phyloP scores from a whole-genome alignment of 2,329 filamentous ascomycete genomes.

The Rhynchosporium agropyri region DNA sequence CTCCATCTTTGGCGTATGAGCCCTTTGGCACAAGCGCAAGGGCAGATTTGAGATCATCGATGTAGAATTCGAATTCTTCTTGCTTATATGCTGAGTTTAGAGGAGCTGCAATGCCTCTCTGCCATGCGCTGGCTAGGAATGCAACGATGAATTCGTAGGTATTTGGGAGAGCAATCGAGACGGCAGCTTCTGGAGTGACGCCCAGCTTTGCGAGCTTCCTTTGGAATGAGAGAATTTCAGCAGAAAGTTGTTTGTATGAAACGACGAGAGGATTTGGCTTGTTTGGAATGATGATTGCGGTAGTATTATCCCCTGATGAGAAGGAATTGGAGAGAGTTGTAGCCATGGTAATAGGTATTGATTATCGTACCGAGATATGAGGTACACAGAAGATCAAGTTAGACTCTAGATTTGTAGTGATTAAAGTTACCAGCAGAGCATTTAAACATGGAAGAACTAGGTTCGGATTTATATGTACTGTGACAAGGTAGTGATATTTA shows the following conservation, averaged over 20 bases:
- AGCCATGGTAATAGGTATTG: conserved; percentile 30
- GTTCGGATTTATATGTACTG: conserved; percentile 8
- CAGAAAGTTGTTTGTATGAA: conserved; percentile 67
- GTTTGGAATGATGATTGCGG: conserved; percentile 74
- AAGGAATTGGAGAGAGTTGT: conserved; percentile 61
- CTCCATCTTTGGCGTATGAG: conserved; percentile 64
- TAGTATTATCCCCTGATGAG: conserved; percentile 51
- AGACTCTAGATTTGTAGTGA: conserved; percentile 3
- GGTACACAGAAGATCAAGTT: conserved; percentile 1
- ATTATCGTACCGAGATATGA: conserved; percentile 10
- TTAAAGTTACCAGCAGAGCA: conserved; percentile 21
- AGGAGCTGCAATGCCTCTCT: conserved; percentile 82
- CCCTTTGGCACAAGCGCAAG: conserved; percentile 76
- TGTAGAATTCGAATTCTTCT: conserved; percentile 89
- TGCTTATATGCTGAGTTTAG: conserved; percentile 88
- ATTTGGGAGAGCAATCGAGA: conserved; percentile 83
- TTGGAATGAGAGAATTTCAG: conserved; percentile 73
- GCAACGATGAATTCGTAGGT: conserved; percentile 87
- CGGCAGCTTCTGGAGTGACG: conserved; percentile 67
- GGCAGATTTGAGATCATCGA: conserved; percentile 81
- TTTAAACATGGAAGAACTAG: conserved; percentile 18
- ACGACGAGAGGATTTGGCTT: conserved; percentile 64
- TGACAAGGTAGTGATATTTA: not conserved
- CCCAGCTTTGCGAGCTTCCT: conserved; percentile 75
- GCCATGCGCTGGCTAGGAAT: conserved; percentile 84